Percentiles rank a stretch among this genome's conserved stretches.
phyloP scores from a whole-genome alignment of 495 filamentous ascomycete genomes.

The Penicillium ucsense region DNA sequence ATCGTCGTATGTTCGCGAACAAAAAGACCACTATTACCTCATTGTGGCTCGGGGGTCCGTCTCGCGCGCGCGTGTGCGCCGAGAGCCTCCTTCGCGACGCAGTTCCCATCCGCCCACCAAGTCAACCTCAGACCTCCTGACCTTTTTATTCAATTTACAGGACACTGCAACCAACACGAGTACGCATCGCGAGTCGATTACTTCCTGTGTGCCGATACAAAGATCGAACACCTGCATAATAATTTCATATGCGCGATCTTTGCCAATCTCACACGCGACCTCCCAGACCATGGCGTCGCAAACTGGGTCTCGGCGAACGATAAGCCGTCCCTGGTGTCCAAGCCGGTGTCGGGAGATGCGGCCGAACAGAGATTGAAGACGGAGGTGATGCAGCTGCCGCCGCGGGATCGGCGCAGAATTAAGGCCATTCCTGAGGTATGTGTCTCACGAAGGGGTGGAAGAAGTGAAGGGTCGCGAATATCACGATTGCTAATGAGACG shows the following conservation, averaged over 20 bases:
- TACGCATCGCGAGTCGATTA: slow-evolving; percentile 65
- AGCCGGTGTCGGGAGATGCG: slow-evolving; percentile 78
- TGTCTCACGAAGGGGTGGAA: background rate
- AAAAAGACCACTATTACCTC: too few relatives aligned
- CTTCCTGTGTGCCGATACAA: slow-evolving; percentile 58
- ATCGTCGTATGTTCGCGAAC: too few relatives aligned
- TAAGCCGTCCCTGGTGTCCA: slow-evolving; percentile 73
- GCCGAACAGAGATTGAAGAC: slow-evolving; percentile 82
- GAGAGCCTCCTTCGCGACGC: too few relatives aligned
- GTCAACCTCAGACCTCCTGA: slow-evolving; percentile 8
- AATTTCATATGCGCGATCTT: slow-evolving; percentile 78
- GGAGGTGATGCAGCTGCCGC: slow-evolving; percentile 87
- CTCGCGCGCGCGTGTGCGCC: too few relatives aligned
- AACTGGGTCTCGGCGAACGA: slow-evolving; percentile 94
- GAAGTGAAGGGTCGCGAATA: too few relatives aligned
- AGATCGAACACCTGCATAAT: slow-evolving; percentile 79
- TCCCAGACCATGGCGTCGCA: slow-evolving; percentile 84
- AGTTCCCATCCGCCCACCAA: too few relatives aligned
- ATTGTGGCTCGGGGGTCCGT: too few relatives aligned
- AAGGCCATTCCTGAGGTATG: slow-evolving; percentile 63
- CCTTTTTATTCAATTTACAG: slow-evolving; percentile 28
- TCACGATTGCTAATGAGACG: background rate
- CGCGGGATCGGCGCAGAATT: slow-evolving; percentile 74
- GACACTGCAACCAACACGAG: slow-evolving; percentile 77
- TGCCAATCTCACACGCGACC: slow-evolving; percentile 77